Evolutionary conservation across 345 rosid genomes (phyloP).

Genomic region (Eutrema japonicum): DNA sequence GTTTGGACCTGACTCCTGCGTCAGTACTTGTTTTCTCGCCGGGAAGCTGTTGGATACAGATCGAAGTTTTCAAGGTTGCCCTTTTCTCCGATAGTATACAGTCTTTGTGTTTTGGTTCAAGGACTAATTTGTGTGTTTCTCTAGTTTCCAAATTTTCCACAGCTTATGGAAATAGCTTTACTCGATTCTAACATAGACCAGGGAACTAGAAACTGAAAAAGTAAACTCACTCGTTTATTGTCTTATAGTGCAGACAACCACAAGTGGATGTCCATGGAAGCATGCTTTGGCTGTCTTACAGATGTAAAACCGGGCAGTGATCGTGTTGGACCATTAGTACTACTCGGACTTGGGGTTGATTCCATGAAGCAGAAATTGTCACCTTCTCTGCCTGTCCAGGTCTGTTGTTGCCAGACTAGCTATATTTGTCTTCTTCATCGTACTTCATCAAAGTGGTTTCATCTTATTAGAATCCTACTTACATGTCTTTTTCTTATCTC

Average conservation of each 20-base stretch:
- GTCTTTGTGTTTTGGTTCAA: slow-evolving; percentile 3
- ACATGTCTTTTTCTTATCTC: slow-evolving; percentile 36
- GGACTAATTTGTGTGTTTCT: not conserved
- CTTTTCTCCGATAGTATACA: not conserved
- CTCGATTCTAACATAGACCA: not conserved
- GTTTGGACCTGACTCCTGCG: slow-evolving; percentile 70
- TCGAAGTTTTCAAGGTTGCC: slow-evolving; percentile 53
- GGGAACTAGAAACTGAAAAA: not conserved
- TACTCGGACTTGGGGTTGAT: slow-evolving; percentile 59
- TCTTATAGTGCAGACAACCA: slow-evolving; percentile 51
- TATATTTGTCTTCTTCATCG: slow-evolving; percentile 1
- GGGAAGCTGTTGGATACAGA: slow-evolving; percentile 50
- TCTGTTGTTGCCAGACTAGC: slow-evolving; percentile 29
- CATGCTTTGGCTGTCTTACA: slow-evolving; percentile 57
- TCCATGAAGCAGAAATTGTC: slow-evolving; percentile 46
- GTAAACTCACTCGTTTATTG: slow-evolving; percentile 2
- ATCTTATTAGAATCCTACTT: slow-evolving; percentile 16
- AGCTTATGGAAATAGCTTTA: slow-evolving; percentile 5
- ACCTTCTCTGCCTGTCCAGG: slow-evolving; percentile 64
- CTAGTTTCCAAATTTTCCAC: not conserved
- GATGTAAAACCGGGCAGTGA: slow-evolving; percentile 61
- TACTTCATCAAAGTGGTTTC: not conserved
- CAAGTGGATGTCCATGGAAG: slow-evolving; percentile 69
- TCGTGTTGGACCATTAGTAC: slow-evolving; percentile 68
- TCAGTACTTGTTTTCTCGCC: slow-evolving; percentile 57